These are phyloP conservation scores for Aeschynomene evenia DNA, from an alignment of 306 rosid genomes.

Conservation along the genomic window DNA sequence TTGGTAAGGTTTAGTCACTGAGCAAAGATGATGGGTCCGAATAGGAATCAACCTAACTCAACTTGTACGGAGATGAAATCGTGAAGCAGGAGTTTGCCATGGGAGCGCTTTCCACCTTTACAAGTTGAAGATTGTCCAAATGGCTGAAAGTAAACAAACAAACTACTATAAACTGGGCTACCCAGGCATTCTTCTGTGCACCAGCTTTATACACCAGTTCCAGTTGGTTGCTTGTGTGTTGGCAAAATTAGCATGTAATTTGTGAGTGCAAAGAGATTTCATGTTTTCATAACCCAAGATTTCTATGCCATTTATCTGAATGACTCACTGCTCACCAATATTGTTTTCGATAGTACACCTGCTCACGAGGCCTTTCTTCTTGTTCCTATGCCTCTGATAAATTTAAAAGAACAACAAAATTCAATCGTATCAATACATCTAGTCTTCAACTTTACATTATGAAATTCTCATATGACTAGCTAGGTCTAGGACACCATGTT, in stretches of 20 bases:
- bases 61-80: slow-evolving; percentile 33
- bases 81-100: slow-evolving; percentile 40
- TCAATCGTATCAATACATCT: slow-evolving; percentile 3
- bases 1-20: slow-evolving; percentile 45
- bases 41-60: slow-evolving; percentile 37
- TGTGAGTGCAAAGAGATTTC: slow-evolving; percentile 42
- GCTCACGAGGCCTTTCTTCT: neutral
- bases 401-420: too few relatives aligned
- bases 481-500: neutral
- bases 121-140: slow-evolving; percentile 33
- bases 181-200: slow-evolving; percentile 44
- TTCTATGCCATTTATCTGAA: slow-evolving; percentile 32
- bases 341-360: slow-evolving; percentile 19
- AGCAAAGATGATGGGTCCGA: slow-evolving; percentile 40
- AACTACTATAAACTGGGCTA: slow-evolving; percentile 44
- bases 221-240: slow-evolving; percentile 38
- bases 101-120: slow-evolving; percentile 37
- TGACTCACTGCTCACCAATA: slow-evolving; percentile 25
- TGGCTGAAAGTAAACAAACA: slow-evolving; percentile 37
- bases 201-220: slow-evolving; percentile 42
- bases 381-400: slow-evolving; percentile 23
- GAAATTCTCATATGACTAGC: neutral
- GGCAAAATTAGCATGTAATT: slow-evolving; percentile 42
- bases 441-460: neutral
- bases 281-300: slow-evolving; percentile 30